Evolutionary conservation across 257 asterid genomes (phyloP), one percentile per base, ranked within the genome.

Genomic region (Verbena officinalis): DNA sequence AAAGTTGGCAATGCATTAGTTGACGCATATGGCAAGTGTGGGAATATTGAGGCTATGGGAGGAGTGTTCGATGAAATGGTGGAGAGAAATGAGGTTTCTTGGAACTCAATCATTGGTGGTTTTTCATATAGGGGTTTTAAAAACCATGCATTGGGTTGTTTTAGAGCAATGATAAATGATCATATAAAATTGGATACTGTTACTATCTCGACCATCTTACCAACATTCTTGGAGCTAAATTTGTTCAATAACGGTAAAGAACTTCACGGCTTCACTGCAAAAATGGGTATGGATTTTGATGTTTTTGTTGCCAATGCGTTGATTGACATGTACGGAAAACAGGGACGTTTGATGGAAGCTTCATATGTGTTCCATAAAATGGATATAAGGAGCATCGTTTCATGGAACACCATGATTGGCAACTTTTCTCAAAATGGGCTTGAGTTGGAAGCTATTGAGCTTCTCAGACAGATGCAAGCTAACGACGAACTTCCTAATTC

Each of bases 361-460:
- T 79, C 83, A 5, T 62, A 39, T 4, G 57, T 90, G 16, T 87
- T 87, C 65, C 2, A 60, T 49, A 80, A 75, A 60, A 77, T 79
- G 85, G 63, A 30, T 34, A 19, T 17, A 14, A 73, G 68, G 64
- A 87, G 85, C 75, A 78, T 79, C 11, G 84, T 90, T 4, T 85
- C 96, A 0, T 90, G 91, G 96, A 90, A 87, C 71, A 79, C 90
- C 34, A 81, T 87, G 86, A 64, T 85, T 4, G 90, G 89, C 42
- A 83, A 80, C 78, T 81, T 68, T 66, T 83, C 97, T 50, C 92
- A 83, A 63, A 85, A 85, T 38, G 73, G 79, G 57, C 76, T 46
- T 2, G 86, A 85, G 59, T 52, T 49, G 38, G 86, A 83, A 13
- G 89, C 96, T 13, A 15, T 81, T 49, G 51, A 70, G 24, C 80